phyloP scores from a whole-genome alignment of 2,329 filamentous ascomycete genomes.

The Didymella pinodella region DNA sequence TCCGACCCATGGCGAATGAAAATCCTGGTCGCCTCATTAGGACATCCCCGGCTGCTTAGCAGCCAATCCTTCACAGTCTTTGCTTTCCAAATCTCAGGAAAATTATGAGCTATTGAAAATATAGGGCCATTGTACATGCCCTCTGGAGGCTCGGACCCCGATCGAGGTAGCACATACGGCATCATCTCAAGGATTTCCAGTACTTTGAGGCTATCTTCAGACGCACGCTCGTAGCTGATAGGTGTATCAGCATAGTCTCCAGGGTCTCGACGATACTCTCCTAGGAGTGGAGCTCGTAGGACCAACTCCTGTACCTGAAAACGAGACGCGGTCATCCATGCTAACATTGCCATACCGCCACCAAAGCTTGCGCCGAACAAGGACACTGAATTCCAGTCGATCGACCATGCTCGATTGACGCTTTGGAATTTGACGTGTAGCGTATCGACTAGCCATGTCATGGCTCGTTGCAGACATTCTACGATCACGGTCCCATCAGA shows the following conservation, averaged over 20 bases:
- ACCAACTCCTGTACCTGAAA: slow-evolving; percentile 1
- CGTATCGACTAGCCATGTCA: not conserved
- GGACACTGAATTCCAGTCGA: slow-evolving; percentile 1
- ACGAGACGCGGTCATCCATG: not conserved
- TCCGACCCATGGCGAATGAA: not conserved
- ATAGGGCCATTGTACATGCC: not conserved
- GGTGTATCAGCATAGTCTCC: not conserved
- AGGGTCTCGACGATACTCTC: not conserved
- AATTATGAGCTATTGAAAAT: slow-evolving; percentile 1
- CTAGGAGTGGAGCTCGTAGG: slow-evolving; percentile 1
- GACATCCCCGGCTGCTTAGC: not conserved
- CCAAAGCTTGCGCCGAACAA: slow-evolving; percentile 1
- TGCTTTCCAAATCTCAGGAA: slow-evolving; percentile 1
- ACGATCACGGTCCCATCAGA: not conserved
- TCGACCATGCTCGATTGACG: not conserved
- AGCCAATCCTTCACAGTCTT: not conserved
- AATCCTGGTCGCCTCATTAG: not conserved
- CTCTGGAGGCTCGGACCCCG: not conserved
- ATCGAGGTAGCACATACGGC: not conserved
- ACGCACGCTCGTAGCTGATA: slow-evolving; percentile 1
- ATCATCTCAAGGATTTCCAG: not conserved
- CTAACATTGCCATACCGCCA: slow-evolving; percentile 1
- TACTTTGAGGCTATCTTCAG: slow-evolving; percentile 1
- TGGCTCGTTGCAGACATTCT: not conserved
- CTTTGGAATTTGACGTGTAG: not conserved